phyloP scores from a whole-genome alignment of 306 rosid species.

The Abrus precatorius region DNA sequence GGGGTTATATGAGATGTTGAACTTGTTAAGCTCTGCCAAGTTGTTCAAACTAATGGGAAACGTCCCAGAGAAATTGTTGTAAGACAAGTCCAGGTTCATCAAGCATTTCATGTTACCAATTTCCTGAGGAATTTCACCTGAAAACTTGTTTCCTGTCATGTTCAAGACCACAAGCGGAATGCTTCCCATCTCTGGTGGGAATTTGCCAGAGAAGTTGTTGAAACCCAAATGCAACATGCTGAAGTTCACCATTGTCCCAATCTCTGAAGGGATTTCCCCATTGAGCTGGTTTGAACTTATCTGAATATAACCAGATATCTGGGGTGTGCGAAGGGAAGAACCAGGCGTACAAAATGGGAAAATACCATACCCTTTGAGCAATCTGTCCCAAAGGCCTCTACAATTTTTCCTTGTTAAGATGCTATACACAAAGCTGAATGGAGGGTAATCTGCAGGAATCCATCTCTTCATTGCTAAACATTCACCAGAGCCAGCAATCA shows the following conservation, averaged over 20 bases:
- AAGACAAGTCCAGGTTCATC: slow-evolving; percentile 82
- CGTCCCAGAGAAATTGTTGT: slow-evolving; percentile 79
- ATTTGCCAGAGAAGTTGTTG: slow-evolving; percentile 69
- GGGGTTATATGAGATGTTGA: slow-evolving; percentile 92
- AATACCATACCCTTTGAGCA: slow-evolving; percentile 81
- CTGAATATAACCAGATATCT: slow-evolving; percentile 90
- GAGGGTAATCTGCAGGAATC: slow-evolving; percentile 98
- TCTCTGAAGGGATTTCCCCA: slow-evolving; percentile 78
- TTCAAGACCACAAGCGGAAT: slow-evolving; percentile 74
- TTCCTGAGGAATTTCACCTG: slow-evolving; percentile 79
- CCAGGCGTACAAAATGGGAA: slow-evolving; percentile 66
- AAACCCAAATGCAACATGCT: slow-evolving; percentile 79
- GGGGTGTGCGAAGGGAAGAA: slow-evolving; percentile 48
- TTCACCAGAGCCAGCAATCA: slow-evolving; percentile 83
- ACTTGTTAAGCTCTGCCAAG: slow-evolving; percentile 76
- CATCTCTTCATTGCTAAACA: slow-evolving; percentile 91
- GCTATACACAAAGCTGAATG: slow-evolving; percentile 80
- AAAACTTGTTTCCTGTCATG: slow-evolving; percentile 68
- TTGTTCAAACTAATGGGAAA: slow-evolving; percentile 76
- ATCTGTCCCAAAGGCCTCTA: slow-evolving; percentile 76
- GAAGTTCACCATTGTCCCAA: slow-evolving; percentile 72
- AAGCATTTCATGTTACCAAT: slow-evolving; percentile 70
- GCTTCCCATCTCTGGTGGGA: slow-evolving; percentile 70
- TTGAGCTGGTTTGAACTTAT: slow-evolving; percentile 71
- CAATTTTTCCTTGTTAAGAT: slow-evolving; percentile 88